Percentiles rank a stretch among this genome's conserved stretches.
phyloP scores from a whole-genome alignment of 1,284 basidiomycete genomes.

The Ustilago curta region DNA sequence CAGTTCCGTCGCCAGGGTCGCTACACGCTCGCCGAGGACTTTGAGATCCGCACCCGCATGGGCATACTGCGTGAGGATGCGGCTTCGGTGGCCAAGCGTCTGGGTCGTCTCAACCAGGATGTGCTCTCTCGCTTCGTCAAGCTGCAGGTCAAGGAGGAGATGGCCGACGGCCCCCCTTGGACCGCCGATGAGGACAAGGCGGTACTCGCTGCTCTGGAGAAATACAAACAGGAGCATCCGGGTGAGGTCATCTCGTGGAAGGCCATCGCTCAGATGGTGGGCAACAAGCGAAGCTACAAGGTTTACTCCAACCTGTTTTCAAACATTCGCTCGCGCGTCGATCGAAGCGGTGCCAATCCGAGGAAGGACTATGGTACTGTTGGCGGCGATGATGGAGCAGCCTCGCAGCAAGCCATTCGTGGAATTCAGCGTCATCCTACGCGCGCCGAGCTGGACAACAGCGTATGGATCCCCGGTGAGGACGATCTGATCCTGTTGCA shows the following conservation, averaged over 20 bases:
- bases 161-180: constrained; percentile 38
- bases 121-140: constrained; percentile 44
- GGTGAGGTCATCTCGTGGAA: constrained; percentile 49
- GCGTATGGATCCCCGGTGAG: constrained; percentile 46
- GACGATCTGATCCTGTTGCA: constrained; percentile 51
- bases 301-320: constrained; percentile 49
- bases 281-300: constrained; percentile 54
- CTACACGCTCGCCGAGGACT: constrained; percentile 47
- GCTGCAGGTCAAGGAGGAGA: constrained; percentile 43
- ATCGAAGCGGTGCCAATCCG: constrained; percentile 28
- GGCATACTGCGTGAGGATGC: constrained; percentile 32
- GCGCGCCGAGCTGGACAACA: constrained; percentile 45
- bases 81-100: constrained; percentile 44
- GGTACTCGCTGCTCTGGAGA: constrained; percentile 40
- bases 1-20: constrained; percentile 45
- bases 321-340: constrained; percentile 43
- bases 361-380: constrained; percentile 32
- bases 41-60: constrained; percentile 37
- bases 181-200: constrained; percentile 50
- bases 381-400: constrained; percentile 15
- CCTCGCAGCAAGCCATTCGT: constrained; percentile 37
- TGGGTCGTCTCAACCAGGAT: constrained; percentile 51
- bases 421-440: constrained; percentile 31
- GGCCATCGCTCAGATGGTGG: constrained; percentile 44
- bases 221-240: constrained; percentile 47